Evolutionary conservation across 208 protist genomes (phyloP), one percentile per base, ranked within the genome.

Genomic region (Endotrypanum monterogeii): DNA sequence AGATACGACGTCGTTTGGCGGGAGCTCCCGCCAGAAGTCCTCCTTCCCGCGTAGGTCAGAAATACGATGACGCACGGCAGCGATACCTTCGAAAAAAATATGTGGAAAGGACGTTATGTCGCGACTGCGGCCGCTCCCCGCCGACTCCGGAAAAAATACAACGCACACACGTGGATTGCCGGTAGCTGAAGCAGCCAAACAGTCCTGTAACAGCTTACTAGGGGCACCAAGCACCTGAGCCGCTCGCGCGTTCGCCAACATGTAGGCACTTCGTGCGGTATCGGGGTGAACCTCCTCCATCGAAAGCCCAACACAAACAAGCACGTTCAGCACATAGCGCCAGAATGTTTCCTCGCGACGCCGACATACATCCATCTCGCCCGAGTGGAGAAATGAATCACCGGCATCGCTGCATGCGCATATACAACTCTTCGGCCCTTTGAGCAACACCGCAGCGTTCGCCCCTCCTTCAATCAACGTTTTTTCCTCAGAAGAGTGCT

Each of bases 251-350:
- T 58, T 39, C 23, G 74, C 77, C 30, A 84, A 57, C n/a, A 51
- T 73, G 77, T 83, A 90, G 54, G 78, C 65, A 74, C 78, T 83
- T 16, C 74, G 79, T 1, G 85, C 71, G 6, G 89, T 75, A 14
- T 71, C 46, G 16, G 85, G 82, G 23, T 83, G 76, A 28, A 79
- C 65, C 28, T 73, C 54, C 70, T 92, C 88, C 80, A 89, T 79
- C 23, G 83, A 63, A 12, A 90, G 52, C 0, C 81, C 88, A 46
- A 89, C 56, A 0, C 83, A 74, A 5, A 93, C 61, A 30, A 93
- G 79, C 6, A 76, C 77, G 74, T 89, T 85, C 37, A 88, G 67
- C 16, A 85, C 72, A 71, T 82, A 89, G 16, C 73, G 41, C 5
- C 84, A 65, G 67, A 90, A 85, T 23, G 46, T 41, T 28, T 81